Percentiles rank a stretch among this genome's conserved stretches.
These are phyloP conservation scores for Colletotrichum siamense DNA, from an alignment of 2,329 filamentous ascomycete species.

Conservation along the genomic window DNA sequence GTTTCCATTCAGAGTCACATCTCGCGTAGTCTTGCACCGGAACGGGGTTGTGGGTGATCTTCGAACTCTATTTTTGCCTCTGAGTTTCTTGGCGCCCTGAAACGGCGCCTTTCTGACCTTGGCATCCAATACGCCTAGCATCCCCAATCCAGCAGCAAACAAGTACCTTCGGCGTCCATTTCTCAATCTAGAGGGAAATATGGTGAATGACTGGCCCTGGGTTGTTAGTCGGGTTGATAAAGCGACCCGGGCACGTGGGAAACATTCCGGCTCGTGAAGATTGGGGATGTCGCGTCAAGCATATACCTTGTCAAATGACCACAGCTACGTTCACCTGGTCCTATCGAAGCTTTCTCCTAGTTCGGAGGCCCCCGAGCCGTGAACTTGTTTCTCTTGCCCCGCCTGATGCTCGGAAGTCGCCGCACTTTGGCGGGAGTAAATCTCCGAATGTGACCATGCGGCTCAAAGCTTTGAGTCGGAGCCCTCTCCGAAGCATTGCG, in stretches of 20 bases:
- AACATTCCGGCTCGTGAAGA: background rate
- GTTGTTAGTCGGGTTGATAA: background rate
- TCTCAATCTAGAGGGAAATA: background rate
- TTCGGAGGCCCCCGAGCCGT: background rate
- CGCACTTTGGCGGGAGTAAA: background rate
- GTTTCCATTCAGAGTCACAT: background rate
- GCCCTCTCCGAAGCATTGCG: background rate
- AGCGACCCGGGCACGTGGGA: background rate
- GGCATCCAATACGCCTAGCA: background rate
- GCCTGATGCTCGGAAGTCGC: background rate
- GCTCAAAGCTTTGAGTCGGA: background rate
- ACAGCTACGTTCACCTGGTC: background rate
- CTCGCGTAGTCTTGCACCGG: background rate
- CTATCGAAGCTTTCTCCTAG: background rate
- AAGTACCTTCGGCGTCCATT: background rate
- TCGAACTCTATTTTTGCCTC: background rate
- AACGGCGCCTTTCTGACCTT: constrained; percentile 4
- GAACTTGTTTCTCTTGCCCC: background rate
- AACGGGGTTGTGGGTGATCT: background rate
- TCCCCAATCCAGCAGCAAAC: background rate
- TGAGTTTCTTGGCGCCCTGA: constrained; percentile 3
- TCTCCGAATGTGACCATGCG: background rate
- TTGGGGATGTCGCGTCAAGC: background rate
- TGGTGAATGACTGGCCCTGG: background rate
- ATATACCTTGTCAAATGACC: background rate